Percentiles rank a stretch among this genome's conserved stretches.
phyloP scores from a whole-genome alignment of 1,284 basidiomycete species.

The Papiliotrema laurentii region DNA sequence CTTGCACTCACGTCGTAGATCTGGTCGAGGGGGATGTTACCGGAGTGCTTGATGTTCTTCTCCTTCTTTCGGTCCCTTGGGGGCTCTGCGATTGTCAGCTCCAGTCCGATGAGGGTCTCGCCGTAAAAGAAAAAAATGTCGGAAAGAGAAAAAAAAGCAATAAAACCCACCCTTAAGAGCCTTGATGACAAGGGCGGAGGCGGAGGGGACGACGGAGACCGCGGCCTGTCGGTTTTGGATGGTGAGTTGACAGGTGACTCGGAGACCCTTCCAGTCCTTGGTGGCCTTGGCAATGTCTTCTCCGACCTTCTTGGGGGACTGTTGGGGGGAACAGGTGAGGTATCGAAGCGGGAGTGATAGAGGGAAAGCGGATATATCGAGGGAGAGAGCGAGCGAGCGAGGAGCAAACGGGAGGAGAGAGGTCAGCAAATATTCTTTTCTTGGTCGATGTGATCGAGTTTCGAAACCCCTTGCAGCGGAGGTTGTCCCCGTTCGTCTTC shows the following conservation, averaged over 20 bases:
- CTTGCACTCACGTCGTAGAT: constrained; percentile 67
- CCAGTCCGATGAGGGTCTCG: too few species aligned
- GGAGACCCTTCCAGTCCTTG: constrained; percentile 98
- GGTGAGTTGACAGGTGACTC: constrained; percentile 97
- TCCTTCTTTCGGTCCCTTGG: constrained; percentile 99
- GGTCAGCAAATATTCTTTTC: constrained; percentile 1
- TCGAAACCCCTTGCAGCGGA: too few species aligned
- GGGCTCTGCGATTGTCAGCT: constrained; percentile 62
- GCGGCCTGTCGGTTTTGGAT: constrained; percentile 99
- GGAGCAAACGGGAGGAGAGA: constrained; percentile 1
- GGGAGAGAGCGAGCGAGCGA: not conserved
- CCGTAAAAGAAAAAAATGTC: not conserved
- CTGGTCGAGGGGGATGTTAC: constrained; percentile 93
- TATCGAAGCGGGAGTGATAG: not conserved
- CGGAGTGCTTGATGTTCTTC: constrained; percentile 99
- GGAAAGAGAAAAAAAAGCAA: constrained; percentile 3
- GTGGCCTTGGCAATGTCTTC: constrained; percentile 99
- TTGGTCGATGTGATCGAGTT: too few species aligned
- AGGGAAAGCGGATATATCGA: too few species aligned
- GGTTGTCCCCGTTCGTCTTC: too few species aligned
- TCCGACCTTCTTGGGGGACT: constrained; percentile 99
- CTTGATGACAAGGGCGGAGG: constrained; percentile 95
- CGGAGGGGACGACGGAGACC: constrained; percentile 95
- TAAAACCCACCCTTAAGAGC: constrained; percentile 80
- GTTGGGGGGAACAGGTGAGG: constrained; percentile 5